Evolutionary conservation across 2,329 filamentous ascomycete genomes (phyloP).

Genomic region (Xylaria sp.): DNA sequence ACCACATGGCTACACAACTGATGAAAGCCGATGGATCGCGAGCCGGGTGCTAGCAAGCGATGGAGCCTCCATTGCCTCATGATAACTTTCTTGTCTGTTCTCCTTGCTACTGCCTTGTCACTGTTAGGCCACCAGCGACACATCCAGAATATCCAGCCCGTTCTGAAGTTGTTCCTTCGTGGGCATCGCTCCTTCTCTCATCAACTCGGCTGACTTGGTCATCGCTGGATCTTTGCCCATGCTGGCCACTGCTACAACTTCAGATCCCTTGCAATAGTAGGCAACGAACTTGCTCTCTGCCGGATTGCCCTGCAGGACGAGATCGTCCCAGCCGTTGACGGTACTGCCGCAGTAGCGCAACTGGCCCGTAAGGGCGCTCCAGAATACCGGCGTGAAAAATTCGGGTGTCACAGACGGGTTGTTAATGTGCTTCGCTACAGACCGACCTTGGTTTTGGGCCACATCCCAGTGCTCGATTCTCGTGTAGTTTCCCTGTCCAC

Average conservation of each 20-base stretch:
- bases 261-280: conserved; percentile 86
- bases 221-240: conserved; percentile 92
- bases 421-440: conserved; percentile 78
- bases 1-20: too few species aligned
- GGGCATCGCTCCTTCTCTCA: conserved; percentile 83
- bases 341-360: conserved; percentile 94
- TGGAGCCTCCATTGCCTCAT: too few species aligned
- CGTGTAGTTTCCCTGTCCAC: conserved; percentile 72
- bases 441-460: conserved; percentile 87
- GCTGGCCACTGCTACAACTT: conserved; percentile 85
- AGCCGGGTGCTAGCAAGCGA: too few species aligned
- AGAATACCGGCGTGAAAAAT: conserved; percentile 91
- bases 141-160: conserved; percentile 58
- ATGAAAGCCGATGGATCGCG: too few species aligned
- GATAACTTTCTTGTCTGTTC: too few species aligned
- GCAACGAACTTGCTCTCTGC: conserved; percentile 83
- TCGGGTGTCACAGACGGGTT: conserved; percentile 66
- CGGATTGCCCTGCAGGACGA: conserved; percentile 78
- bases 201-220: conserved; percentile 81
- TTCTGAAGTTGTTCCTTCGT: conserved; percentile 75
- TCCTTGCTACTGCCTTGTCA: too few species aligned
- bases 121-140: conserved; percentile 36
- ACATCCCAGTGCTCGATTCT: conserved; percentile 99
- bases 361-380: conserved; percentile 90
- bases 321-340: conserved; percentile 79